phyloP scores from a whole-genome alignment of 139 green algal species.

The Choricystis sp. region DNA sequence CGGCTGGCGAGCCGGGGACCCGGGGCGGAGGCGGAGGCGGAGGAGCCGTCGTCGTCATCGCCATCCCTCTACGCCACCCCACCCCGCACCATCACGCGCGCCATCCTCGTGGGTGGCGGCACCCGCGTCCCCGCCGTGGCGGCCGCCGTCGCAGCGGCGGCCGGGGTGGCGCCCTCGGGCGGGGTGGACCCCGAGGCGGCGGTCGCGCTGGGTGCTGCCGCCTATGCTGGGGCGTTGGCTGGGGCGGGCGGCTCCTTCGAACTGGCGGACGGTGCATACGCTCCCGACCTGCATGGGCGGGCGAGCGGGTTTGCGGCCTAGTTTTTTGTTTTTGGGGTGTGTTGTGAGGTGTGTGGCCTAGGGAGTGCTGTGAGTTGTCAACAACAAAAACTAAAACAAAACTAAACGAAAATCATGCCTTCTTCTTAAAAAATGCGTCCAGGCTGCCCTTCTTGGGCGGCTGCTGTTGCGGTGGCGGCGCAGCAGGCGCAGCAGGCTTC shows the following conservation, averaged over 20 bases:
- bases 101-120: conserved; percentile 52
- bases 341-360: too few relatives aligned
- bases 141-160: conserved; percentile 26
- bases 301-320: conserved; percentile 18
- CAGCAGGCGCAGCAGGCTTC: neutral
- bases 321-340: neutral
- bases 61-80: conserved; percentile 24
- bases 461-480: neutral
- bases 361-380: too few relatives aligned
- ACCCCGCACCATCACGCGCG: conserved; percentile 34
- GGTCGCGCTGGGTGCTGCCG: conserved; percentile 23
- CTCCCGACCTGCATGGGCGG: conserved; percentile 17
- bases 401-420: neutral
- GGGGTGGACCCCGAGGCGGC: conserved; percentile 20
- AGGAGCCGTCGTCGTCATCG: neutral
- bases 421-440: neutral
- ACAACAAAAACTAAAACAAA: neutral
- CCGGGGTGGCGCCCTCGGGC: conserved; percentile 18
- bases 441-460: neutral
- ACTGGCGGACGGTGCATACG: conserved; percentile 34
- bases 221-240: conserved; percentile 26
- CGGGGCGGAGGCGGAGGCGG: neutral
- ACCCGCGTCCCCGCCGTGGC: conserved; percentile 42
- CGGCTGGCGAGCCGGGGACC: conserved; percentile 4
- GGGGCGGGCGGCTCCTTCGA: conserved; percentile 21